Base-by-base conservation (phyloP, 768 basidiomycete species). In the Pulveroboletus ravenelii region DNA sequence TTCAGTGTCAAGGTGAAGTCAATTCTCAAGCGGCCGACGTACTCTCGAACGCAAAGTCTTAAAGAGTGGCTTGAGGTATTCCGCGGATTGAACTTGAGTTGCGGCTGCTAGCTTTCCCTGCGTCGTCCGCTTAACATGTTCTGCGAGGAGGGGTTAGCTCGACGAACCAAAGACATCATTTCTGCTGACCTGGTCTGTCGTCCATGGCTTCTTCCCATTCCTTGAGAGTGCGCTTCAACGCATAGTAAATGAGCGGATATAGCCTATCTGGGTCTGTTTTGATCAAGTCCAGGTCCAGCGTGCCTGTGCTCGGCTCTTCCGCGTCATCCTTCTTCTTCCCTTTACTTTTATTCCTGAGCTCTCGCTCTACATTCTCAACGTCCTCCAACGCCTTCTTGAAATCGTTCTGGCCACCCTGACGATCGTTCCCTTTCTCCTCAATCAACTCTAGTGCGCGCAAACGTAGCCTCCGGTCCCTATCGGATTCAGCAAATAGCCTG, bases 161-260 rank as follows among this genome's bases (percentile, higher is more conserved):
- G 48, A 20, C 15, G 27, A 25, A 42, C 25, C n/a, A 5, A 34
- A 18, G 17, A 25, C 10, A 3, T 12, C 3, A 10, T 31, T 9
- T 29, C 7, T 41, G 23, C 79, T 32, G 53, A 91, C 93, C 93
- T 60, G 93, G 93, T 62, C 96, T 78, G 54, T 91, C 89, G 48
- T 89, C 91, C 87, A 99, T 87, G 41, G 89, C 88, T 59, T 93
- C 87, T 57, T 85, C 94, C 96, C 96, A 99, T 63, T 99, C 96
- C 61, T 93, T 93, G 45, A 98, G 74, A 6, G 85, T 87, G 54
- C 87, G 78, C 75, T 97, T 97, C 51, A 98, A 72, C 2, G 93
- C 91, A 65, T 93, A 93, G 64, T 99, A 99, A 44, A 99, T 97
- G 60, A 97, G 75, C 0, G 96, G 96, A 64, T 99, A 97, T 27